Base-by-base conservation (phyloP, 495 filamentous ascomycete genomes). In the Trichoderma gamsii region DNA sequence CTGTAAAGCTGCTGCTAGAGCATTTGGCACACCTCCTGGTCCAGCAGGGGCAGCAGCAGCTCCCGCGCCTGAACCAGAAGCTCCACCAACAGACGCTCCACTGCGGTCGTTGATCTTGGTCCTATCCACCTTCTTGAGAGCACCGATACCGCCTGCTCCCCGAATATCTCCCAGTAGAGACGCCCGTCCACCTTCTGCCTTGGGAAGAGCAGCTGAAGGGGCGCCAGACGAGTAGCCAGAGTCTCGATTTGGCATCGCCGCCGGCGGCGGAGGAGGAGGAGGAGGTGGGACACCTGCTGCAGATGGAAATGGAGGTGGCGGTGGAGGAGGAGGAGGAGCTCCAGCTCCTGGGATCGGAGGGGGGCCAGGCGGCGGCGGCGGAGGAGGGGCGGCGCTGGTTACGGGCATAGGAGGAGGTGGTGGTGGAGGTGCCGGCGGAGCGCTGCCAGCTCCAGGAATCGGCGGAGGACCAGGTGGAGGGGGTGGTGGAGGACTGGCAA, bases 131-230 rank as follows among this genome's bases (percentile, higher is more conserved):
- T 93, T 96, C 77, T 90, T 92, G 69, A 99, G 79, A 23, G 86
- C 80, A 3, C 83, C 86, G 63, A 88, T 83, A 41, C 91, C 90
- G 71, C 92, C 91, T 29, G 89, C 88, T 9, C 85, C 86, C 67
- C 91, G 85, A 73, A 99, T 99, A 70, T 90, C 84, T 25, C 92
- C 92, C 68, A 99, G 76, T 65, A 99, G 77, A 70, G 90, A 88
- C 65, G 86, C 79, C 63, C 88, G 86, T 8, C 70, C 61, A 63
- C 80, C 77, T 46, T 79, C 84, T 64, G 78, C 85, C 35, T 80
- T 61, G 0, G 89, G 86, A 21, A 87, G 72, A 29, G 80, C 72
- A 8, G 85, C 78, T 35, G 87, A 82, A 15, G 87, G 85, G 18
- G 82, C 83, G n/a, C 83, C 87, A 2, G 84, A 84, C 18, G 79